A percentile compares a stretch with the other conserved stretches of the same genome.
Conservation (phyloP, 345 rosid genomes). For the Lumnitzera racemosa region DNA sequence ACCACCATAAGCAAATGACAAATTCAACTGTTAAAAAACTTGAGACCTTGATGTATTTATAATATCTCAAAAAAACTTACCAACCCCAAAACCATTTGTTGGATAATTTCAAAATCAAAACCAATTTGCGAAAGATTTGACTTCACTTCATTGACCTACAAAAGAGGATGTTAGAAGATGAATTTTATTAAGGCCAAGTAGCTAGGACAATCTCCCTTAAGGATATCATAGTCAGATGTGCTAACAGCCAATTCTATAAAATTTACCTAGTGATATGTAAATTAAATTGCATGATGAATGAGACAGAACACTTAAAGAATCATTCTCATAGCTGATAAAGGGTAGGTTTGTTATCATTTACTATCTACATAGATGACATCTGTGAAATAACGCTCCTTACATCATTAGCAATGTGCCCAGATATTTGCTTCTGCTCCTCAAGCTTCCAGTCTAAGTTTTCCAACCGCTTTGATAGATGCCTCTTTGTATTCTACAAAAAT, state of each 20-base stretch:
- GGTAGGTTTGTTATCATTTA: too few relatives aligned
- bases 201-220: too few relatives aligned
- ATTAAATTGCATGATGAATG: too few relatives aligned
- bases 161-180: not conserved
- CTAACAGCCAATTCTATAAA: too few relatives aligned
- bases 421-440: conserved; percentile 68
- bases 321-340: too few relatives aligned
- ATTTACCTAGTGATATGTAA: too few relatives aligned
- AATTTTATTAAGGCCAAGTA: not conserved
- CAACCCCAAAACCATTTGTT: conserved; percentile 68
- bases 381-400: conserved; percentile 20
- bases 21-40: not conserved
- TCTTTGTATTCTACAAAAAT: conserved; percentile 62
- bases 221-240: too few relatives aligned
- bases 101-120: conserved; percentile 52
- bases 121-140: conserved; percentile 77
- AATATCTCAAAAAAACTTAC: conserved; percentile 36
- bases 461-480: conserved; percentile 68
- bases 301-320: too few relatives aligned
- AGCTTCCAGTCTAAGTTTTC: conserved; percentile 80
- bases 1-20: not conserved
- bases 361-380: not conserved
- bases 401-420: conserved; percentile 55
- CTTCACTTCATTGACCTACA: conserved; percentile 64
- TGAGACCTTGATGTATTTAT: not conserved